phyloP scores from a whole-genome alignment of 2,329 filamentous ascomycete species.

The Incumbomyces delicatus region DNA sequence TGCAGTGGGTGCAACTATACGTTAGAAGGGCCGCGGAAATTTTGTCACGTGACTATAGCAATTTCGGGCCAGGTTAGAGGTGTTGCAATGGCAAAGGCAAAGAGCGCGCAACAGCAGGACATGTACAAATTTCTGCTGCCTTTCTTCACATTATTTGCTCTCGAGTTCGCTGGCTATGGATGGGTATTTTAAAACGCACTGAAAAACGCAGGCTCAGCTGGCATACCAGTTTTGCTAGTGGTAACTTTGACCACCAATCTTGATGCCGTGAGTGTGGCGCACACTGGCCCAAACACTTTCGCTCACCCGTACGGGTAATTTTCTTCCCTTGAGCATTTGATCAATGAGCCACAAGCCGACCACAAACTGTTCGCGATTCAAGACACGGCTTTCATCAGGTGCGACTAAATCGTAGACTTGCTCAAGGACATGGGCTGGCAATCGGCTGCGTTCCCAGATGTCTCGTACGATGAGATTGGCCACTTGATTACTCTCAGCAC shows the following conservation, averaged over 20 bases:
- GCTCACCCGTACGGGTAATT: conserved; percentile 35
- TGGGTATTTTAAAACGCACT: no score
- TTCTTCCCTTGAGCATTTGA: conserved; percentile 38
- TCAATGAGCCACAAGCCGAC: conserved; percentile 44
- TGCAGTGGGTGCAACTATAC: no score
- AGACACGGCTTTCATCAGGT: conserved; percentile 23
- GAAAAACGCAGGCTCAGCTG: no score
- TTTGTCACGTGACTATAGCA: no score
- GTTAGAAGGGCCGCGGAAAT: no score
- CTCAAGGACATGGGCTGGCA: conserved; percentile 30
- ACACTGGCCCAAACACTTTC: conserved; percentile 41
- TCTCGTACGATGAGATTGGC: conserved; percentile 38
- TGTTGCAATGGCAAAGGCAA: no score
- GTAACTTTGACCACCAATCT: conserved; percentile 6
- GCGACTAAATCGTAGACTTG: conserved; percentile 39
- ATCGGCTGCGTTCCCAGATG: conserved; percentile 39
- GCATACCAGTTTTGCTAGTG: no score
- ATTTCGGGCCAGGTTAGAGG: no score
- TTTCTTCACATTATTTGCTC: no score
- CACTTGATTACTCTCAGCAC: conserved; percentile 22
- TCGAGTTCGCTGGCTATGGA: no score
- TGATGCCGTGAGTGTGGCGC: conserved; percentile 31
- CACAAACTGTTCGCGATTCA: conserved; percentile 39
- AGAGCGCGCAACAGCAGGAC: no score
- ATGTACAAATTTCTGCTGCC: no score